Base-by-base conservation (phyloP, 148 eudicot genomes). In the Dianthus caryophyllus region DNA sequence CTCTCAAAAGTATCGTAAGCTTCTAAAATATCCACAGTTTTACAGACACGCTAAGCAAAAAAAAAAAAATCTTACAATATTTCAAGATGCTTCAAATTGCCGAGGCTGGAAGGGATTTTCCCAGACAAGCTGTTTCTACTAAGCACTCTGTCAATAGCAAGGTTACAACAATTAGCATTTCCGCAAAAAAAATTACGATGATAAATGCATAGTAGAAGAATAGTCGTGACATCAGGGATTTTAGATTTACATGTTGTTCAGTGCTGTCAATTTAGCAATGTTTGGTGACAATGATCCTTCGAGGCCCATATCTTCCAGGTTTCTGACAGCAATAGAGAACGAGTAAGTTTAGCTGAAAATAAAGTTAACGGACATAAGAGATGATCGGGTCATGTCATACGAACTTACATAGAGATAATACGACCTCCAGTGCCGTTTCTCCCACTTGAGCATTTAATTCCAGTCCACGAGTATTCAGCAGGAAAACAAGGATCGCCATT, bases 401-500 rank as follows among this genome's bases (percentile, higher is more conserved):
- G 48, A 73, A 84, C 99, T 88, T 76, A 94, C 99, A 94, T 76
- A 36, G 90, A 73, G 64, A 77, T 53, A 31, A 94, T 72, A 59
- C 97, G 97, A 64, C 84, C 81, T 17, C 82, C 79, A 12, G 82
- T 65, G 39, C 87, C 89, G n/a, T n/a, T n/a, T n/a, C n/a, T n/a
- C n/a, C n/a, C n/a, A 67, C 65, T 72, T 21, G 90, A 82, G 82
- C 99, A 94, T 49, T 86, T 76, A 63, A 94, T 83, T 70, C 99
- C 99, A 54, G 97, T 83, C 99, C 99, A 94, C 39, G 97, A 75
- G 75, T 88, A 90, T 60, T 74, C 68, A 67, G 66, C 80, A 44
- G 99, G 99, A 64, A 82, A 85, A 90, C 99, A 94, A 68, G 99
- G 99, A 77, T 94, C 97, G 61, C 97, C 99, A 73, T 69, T 79